A percentile compares a stretch with the other conserved stretches of the same genome.
Evolutionary conservation across 208 protist genomes (phyloP).

Genomic region (Leishmania tarentolae): DNA sequence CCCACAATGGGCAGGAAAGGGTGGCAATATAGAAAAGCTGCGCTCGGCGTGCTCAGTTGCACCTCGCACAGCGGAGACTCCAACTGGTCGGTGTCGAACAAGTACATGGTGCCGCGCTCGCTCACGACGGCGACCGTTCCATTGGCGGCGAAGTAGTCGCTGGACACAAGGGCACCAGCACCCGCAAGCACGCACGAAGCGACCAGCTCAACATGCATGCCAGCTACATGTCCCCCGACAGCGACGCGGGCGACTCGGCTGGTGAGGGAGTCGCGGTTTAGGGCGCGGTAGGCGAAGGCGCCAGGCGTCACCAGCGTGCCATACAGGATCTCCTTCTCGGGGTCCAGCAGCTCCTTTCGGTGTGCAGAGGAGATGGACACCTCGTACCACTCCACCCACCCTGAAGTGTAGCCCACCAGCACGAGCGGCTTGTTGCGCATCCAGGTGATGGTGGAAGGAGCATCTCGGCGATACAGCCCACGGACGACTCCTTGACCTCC

Average conservation of each 20-base stretch:
- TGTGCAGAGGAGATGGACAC: constrained; percentile 44
- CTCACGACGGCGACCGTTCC: constrained; percentile 61
- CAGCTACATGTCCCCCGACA: constrained; percentile 39
- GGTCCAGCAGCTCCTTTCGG: constrained; percentile 30
- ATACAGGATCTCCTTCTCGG: constrained; percentile 24
- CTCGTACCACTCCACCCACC: constrained; percentile 78
- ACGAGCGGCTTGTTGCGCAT: constrained; percentile 82
- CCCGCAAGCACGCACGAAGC: constrained; percentile 36
- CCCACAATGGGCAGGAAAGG: constrained; percentile 72
- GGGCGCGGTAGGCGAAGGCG: constrained; percentile 29
- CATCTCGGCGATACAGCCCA: constrained; percentile 10
- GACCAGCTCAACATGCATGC: constrained; percentile 39
- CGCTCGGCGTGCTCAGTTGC: constrained; percentile 21
- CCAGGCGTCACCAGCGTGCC: constrained; percentile 19
- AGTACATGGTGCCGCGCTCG: constrained; percentile 45
- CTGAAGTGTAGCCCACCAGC: constrained; percentile 71
- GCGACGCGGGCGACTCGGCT: constrained; percentile 27
- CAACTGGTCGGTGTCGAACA: constrained; percentile 59
- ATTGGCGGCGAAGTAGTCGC: constrained; percentile 72
- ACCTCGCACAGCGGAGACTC: constrained; percentile 50
- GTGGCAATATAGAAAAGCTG: constrained; percentile 78
- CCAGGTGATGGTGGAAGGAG: constrained; percentile 84
- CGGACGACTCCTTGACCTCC: not conserved
- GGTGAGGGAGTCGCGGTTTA: constrained; percentile 27
- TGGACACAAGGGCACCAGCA: constrained; percentile 60